A percentile compares a stretch with the other conserved stretches of the same genome.
Evolutionary conservation across 768 basidiomycete genomes (phyloP).

Genomic region (Dioszegia crocea): DNA sequence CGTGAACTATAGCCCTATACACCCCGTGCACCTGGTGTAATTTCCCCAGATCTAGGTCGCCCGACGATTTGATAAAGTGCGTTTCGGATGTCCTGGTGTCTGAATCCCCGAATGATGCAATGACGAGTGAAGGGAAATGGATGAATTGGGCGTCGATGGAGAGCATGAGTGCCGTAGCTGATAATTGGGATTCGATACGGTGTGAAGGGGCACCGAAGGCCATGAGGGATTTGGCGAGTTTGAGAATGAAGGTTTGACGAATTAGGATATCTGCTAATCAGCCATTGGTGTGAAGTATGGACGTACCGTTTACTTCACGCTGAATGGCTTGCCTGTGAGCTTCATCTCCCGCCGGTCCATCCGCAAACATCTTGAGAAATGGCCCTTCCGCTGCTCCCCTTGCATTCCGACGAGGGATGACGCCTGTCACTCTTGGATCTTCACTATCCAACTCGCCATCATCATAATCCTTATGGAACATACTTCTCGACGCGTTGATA

Average conservation of each 20-base stretch:
- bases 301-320: slow-evolving; percentile 40
- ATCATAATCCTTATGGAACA: slow-evolving; percentile 9
- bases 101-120: slow-evolving; percentile 42
- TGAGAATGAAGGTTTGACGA: slow-evolving; percentile 36
- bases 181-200: slow-evolving; percentile 43
- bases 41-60: slow-evolving; percentile 40
- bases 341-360: not conserved
- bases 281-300: not conserved
- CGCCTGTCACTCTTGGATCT: slow-evolving; percentile 62
- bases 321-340: slow-evolving; percentile 18
- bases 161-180: slow-evolving; percentile 39
- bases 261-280: slow-evolving; percentile 19
- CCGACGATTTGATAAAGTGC: slow-evolving; percentile 38
- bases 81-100: slow-evolving; percentile 46
- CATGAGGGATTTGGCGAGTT: slow-evolving; percentile 39
- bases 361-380: slow-evolving; percentile 11
- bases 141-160: slow-evolving; percentile 47
- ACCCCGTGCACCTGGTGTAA: slow-evolving; percentile 41
- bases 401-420: slow-evolving; percentile 3
- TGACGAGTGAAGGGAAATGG: slow-evolving; percentile 45
- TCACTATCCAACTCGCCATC: slow-evolving; percentile 59
- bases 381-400: not conserved
- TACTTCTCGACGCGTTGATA: slow-evolving; percentile 15
- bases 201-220: slow-evolving; percentile 37
- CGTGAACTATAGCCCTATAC: slow-evolving; percentile 43